Evolutionary conservation across 2,329 filamentous ascomycete species (phyloP), one percentile per base, ranked within the genome.

Genomic region (Lojkania enalia): DNA sequence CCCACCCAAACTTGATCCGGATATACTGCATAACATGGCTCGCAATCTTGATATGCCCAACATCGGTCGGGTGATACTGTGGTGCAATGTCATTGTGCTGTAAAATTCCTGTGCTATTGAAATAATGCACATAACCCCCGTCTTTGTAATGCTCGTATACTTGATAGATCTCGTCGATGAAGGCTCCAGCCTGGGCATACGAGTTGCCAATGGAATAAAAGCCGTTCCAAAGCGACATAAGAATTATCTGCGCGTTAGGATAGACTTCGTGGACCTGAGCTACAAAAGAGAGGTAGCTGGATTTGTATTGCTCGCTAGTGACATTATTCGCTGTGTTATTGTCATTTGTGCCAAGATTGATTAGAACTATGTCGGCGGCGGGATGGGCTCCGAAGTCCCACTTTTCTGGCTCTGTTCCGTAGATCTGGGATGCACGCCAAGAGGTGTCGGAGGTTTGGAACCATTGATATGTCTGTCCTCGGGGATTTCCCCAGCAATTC

Each of bases 71-170:
- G 56, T 85, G 82, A 52, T 72, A 82, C 51, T 75, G 72, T 5
- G 81, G 80, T 2, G 72, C 55, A 47, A 83, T 80, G 56, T 84
- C 81, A 51, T 84, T 83, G 55, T 84, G 79, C 52, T 83, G 78
- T 52, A 85, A 58, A 33, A 84, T 79, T 1, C 81, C 81, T 7
- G 74, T 79, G 0, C 78, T 83, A 55, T 83, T 80, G 67, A 85
- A 84, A 53, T 82, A 81, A 55, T 82, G 76, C 20, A 84, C 78
- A 41, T 81, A 84, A 0, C 74, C 72, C 44, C 74, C 56, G 13
- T 63, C 57, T 35, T 60, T 77, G 70, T 80, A 83, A 55, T 78
- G 75, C 35, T 78, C 58, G 43, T 77, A 75, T 18, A 83, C 75
- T 5, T 71, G 57, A 46, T 74, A 68, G 13, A 81, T 76, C 51